Evolutionary conservation across 352 stramenopile genomes (phyloP).

Genomic region (Phytophthora pseudosyringae): DNA sequence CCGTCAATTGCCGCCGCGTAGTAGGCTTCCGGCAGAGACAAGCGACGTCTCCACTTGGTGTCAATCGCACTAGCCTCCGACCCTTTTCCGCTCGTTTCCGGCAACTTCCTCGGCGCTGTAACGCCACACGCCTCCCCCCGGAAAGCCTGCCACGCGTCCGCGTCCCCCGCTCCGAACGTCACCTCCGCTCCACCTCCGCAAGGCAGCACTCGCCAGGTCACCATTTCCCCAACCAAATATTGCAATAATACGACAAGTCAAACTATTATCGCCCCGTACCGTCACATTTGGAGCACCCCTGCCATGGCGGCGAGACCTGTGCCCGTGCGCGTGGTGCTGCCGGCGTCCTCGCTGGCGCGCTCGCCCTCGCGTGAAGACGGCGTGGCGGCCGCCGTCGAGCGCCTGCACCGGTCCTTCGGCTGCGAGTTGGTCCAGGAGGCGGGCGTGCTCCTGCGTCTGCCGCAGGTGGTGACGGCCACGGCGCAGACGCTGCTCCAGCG

Average conservation of each 20-base stretch:
- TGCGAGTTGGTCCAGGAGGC: constrained; percentile 93
- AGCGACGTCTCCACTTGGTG: constrained; percentile 25
- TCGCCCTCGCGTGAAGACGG: constrained; percentile 67
- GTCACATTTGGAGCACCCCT: constrained; percentile 20
- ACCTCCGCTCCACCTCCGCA: constrained; percentile 20
- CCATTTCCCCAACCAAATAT: constrained; percentile 19
- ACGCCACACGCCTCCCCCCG: constrained; percentile 26
- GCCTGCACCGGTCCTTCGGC: constrained; percentile 81
- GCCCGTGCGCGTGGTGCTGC: constrained; percentile 54
- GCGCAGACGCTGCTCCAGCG: constrained; percentile 92
- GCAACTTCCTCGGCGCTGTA: constrained; percentile 5
- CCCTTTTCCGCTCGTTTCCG: neutral
- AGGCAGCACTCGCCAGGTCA: constrained; percentile 30
- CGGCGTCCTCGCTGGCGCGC: constrained; percentile 38
- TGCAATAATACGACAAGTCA: neutral
- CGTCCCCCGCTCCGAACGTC: constrained; percentile 28
- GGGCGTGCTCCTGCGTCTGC: constrained; percentile 83
- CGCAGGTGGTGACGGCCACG: constrained; percentile 91
- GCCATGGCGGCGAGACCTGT: constrained; percentile 30
- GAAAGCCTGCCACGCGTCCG: constrained; percentile 22
- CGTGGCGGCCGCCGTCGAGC: constrained; percentile 40
- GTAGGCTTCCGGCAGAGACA: constrained; percentile 61
- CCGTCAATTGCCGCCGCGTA: constrained; percentile 42
- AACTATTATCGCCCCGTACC: neutral
- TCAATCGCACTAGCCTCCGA: neutral